phyloP scores from a whole-genome alignment of 2,329 filamentous ascomycete genomes.

The Colletotrichum karsti region DNA sequence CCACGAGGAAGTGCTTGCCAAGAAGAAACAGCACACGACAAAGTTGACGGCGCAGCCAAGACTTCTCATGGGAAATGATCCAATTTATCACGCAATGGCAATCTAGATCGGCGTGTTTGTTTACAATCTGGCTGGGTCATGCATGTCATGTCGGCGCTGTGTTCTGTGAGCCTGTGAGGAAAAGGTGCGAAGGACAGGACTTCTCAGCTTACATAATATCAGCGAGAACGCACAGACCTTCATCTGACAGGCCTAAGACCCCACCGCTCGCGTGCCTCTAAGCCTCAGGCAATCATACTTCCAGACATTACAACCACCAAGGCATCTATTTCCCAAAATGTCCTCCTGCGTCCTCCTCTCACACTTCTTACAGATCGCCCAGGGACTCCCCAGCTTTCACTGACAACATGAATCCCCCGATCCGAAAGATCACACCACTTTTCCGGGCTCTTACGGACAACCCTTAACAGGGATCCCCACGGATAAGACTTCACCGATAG shows the following conservation, averaged over 20 bases:
- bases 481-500: neutral
- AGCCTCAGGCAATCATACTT: neutral
- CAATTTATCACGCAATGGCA: constrained; percentile 24
- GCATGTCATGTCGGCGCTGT: neutral
- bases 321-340: neutral
- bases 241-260: neutral
- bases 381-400: neutral
- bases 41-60: neutral
- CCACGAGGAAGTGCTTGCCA: neutral
- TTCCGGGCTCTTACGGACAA: constrained; percentile 15
- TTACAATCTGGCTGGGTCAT: constrained; percentile 21
- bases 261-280: neutral
- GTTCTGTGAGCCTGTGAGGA: neutral
- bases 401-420: neutral
- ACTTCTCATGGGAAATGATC: constrained; percentile 8
- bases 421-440: constrained; percentile 27
- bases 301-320: neutral
- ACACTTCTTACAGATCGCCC: neutral
- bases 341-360: neutral
- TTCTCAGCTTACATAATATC: neutral
- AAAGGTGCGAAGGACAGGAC: no score
- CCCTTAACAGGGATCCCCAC: constrained; percentile 1
- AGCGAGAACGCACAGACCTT: neutral
- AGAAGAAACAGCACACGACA: neutral
- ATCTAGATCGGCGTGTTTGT: constrained; percentile 11